Percentiles rank a stretch among this genome's conserved stretches.
These are phyloP conservation scores for Hymenotorrendiella dingleyae DNA, from an alignment of 2,329 filamentous ascomycete genomes.

Conservation along the genomic window DNA sequence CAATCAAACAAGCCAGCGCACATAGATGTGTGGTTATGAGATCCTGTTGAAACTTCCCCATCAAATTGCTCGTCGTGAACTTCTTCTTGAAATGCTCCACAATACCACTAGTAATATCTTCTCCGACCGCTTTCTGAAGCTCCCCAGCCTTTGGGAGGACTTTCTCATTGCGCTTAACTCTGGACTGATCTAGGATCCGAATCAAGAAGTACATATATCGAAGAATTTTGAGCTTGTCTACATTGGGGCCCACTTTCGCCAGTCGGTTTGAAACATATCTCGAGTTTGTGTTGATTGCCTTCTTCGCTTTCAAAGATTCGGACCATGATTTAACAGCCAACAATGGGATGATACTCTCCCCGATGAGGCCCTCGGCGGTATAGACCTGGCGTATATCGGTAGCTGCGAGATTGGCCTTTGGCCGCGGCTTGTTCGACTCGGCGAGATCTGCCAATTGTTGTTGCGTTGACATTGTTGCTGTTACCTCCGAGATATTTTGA, in stretches of 20 bases:
- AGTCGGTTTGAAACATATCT: constrained; percentile 60
- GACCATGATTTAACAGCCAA: constrained; percentile 72
- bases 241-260: constrained; percentile 45
- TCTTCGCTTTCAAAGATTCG: constrained; percentile 53
- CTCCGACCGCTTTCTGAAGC: constrained; percentile 49
- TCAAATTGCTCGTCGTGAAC: constrained; percentile 57
- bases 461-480: constrained; percentile 59
- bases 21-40: constrained; percentile 69
- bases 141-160: constrained; percentile 56
- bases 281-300: constrained; percentile 51
- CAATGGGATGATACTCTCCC: constrained; percentile 58
- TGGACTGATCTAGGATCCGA: constrained; percentile 45
- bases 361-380: constrained; percentile 59
- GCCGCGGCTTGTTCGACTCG: constrained; percentile 66
- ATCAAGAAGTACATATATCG: constrained; percentile 55
- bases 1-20: constrained; percentile 63
- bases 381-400: constrained; percentile 68
- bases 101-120: constrained; percentile 54
- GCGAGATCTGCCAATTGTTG: constrained; percentile 59
- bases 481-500: constrained; percentile 54
- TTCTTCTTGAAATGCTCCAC: constrained; percentile 62
- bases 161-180: constrained; percentile 39
- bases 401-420: constrained; percentile 62
- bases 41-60: constrained; percentile 68
- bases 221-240: constrained; percentile 50